Base-by-base conservation (phyloP, 2,329 filamentous ascomycete genomes). In the Drechmeria coniospora region DNA sequence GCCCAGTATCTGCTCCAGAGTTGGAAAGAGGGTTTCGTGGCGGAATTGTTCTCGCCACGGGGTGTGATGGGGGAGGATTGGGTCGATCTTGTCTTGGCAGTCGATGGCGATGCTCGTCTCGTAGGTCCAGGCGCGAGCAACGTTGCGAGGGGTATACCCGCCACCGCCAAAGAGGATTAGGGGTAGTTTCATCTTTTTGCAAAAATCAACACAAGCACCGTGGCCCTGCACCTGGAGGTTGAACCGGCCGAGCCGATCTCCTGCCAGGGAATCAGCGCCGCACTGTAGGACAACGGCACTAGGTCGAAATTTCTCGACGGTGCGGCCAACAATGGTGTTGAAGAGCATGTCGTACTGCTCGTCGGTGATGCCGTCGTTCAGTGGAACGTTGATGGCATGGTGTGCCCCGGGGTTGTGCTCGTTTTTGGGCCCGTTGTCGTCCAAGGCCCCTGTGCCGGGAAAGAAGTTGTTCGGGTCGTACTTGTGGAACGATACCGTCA, bases 171-270 rank as follows among this genome's bases (percentile, higher is more conserved):
- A 81, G 30, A 98, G 71, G 27, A 98, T 74, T 35, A 95, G 66
- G 3, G 90, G 90, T 2, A 92, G 61, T 6, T 68, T 65, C 36
- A 84, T 72, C 25, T 63, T 70, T 53, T 95, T 95, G 53, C 86
- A 83, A 44, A 79, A 94, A 27, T 77, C 73, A 32, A 94, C 82
- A 50, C 90, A 98, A 37, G 78, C 77, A 29, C 84, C 87, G 54
- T 98, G 90, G 10, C 86, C 87, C 49, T 83, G 77, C 34, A 98
- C 90, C 50, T 93, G 92, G 34, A 98, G 72, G 49, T 95, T 98
- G 65, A 98, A 98, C 37, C 84, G 79, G 26, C 90, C 90, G 0
- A 98, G 70, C 14, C 90, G 71, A 54, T 98, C 90, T 36, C 90
- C 87, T 21, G 86, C 87, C 1, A 98, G 68, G 22, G 81, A 92